Base-by-base conservation (phyloP, 768 basidiomycete genomes). In the Rhodotorula toruloides region DNA sequence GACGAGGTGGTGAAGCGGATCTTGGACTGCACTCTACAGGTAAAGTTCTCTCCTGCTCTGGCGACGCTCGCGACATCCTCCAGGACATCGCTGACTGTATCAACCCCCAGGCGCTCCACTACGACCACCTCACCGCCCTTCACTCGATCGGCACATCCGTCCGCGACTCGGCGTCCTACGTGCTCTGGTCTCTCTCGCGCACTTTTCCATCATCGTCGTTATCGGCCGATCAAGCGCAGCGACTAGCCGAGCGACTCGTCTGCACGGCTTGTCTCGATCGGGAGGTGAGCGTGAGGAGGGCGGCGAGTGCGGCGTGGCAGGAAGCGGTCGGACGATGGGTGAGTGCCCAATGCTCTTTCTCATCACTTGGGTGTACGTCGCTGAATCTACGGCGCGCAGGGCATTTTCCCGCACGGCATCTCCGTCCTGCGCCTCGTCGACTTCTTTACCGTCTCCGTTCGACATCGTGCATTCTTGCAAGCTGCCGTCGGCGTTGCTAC, bases 231-330 rank as follows among this genome's bases (percentile, higher is more conserved):
- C 83, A 87, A 76, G 84, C 88, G 10, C 76, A 79, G 7, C 78
- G 80, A 52, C 82, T 98, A 29, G 88, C 93, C 10, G 83, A 81
- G 49, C 79, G 80, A 39, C 82, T 98, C 65, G 84, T 86, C n/a
- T 83, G 84, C 31, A 88, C 90, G 32, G 85, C 94, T 2, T 79
- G 91, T 37, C 93, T 85, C 76, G 96, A 99, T 79, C 84, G 96
- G 39, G 96, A 99, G 77, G 85, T 97, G 36, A 90, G 91, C 67
- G 91, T 99, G 61, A 84, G 96, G 32, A 81, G 96, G 71, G 94
- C 96, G 21, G 93, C 93, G 19, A 98, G 94, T 77, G 96, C 96
- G 25, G 90, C 93, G 19, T 98, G 90, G 76, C 96, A 99, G 78
- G 96, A 99, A 79, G 87, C 88, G 74, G 96, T 97, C 44, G 96